phyloP scores from a whole-genome alignment of 1,139 yeast species.

The Pichia sorboxylosa region DNA sequence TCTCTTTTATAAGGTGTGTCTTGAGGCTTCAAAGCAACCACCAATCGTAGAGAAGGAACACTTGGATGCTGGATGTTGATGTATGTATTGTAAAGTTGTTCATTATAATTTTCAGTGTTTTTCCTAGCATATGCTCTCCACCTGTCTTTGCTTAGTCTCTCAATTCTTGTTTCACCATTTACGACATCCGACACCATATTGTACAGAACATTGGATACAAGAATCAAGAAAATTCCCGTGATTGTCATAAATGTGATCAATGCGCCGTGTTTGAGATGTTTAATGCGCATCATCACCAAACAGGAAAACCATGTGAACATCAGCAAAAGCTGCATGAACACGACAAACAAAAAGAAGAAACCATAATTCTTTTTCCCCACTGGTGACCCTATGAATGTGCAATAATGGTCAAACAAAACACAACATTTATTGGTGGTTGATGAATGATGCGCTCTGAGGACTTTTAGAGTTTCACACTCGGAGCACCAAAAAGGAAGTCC shows the following conservation, averaged over 20 bases:
- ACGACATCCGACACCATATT: slow-evolving; percentile 1
- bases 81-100: slow-evolving; percentile 12
- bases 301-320: slow-evolving; percentile 15
- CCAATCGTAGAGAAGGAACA: slow-evolving; percentile 10
- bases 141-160: slow-evolving; percentile 6
- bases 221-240: slow-evolving; percentile 1
- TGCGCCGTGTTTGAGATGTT: slow-evolving; percentile 9
- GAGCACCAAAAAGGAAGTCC: slow-evolving; percentile 59
- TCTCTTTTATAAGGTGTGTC: slow-evolving; percentile 23
- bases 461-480: slow-evolving; percentile 39
- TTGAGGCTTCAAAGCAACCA: slow-evolving; percentile 16
- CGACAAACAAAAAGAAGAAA: slow-evolving; percentile 38
- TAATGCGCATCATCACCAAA: slow-evolving; percentile 21
- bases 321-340: slow-evolving; percentile 27
- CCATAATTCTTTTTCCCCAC: slow-evolving; percentile 47
- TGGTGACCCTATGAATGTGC: slow-evolving; percentile 49
- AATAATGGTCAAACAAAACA: slow-evolving; percentile 54
- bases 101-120: slow-evolving; percentile 3
- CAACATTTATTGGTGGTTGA: slow-evolving; percentile 35
- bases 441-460: slow-evolving; percentile 47
- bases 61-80: slow-evolving; percentile 18
- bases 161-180: slow-evolving; percentile 11
- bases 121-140: slow-evolving; percentile 6
- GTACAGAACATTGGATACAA: slow-evolving; percentile 4
- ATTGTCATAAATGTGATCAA: slow-evolving; percentile 6